A percentile compares a stretch with the other conserved stretches of the same genome.
Conservation (phyloP, 2,329 filamentous ascomycete species). For the Pseudocercospora fuligena region DNA sequence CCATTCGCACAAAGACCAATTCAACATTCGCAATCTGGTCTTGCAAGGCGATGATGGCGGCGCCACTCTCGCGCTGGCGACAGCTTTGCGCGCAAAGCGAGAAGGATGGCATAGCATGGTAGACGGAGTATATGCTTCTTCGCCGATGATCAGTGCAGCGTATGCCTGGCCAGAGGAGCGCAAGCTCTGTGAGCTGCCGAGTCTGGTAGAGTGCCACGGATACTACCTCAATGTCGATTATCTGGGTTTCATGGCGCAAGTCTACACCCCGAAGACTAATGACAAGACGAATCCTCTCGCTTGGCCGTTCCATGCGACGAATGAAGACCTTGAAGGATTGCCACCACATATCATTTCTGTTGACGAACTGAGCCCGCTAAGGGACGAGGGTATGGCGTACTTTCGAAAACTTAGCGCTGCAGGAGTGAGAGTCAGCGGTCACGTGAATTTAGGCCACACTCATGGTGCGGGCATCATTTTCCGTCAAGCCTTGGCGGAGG, state of each 20-base stretch:
- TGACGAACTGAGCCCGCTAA: conserved; percentile 37
- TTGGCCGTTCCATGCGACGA: conserved; percentile 35
- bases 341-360: conserved; percentile 34
- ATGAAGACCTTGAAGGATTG: conserved; percentile 31
- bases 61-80: conserved; percentile 36
- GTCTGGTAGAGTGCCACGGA: conserved; percentile 33
- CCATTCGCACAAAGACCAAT: conserved; percentile 24
- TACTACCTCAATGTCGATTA: conserved; percentile 29
- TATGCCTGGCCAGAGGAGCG: conserved; percentile 9
- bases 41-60: conserved; percentile 39
- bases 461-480: conserved; percentile 24
- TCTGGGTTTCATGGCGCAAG: not conserved
- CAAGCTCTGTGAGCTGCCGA: conserved; percentile 23
- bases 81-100: conserved; percentile 29
- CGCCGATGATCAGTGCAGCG: conserved; percentile 31
- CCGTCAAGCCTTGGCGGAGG: not conserved
- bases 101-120: conserved; percentile 31
- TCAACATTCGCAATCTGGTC: conserved; percentile 34
- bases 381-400: conserved; percentile 36
- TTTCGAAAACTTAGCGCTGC: conserved; percentile 30
- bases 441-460: conserved; percentile 31
- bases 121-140: conserved; percentile 29
- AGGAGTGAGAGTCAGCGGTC: conserved; percentile 29
- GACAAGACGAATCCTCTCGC: conserved; percentile 25
- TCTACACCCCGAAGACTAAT: not conserved